Evolutionary conservation across 192 early-diverging fungal genomes (phyloP).

Genomic region (Bifiguratus adelaidae): DNA sequence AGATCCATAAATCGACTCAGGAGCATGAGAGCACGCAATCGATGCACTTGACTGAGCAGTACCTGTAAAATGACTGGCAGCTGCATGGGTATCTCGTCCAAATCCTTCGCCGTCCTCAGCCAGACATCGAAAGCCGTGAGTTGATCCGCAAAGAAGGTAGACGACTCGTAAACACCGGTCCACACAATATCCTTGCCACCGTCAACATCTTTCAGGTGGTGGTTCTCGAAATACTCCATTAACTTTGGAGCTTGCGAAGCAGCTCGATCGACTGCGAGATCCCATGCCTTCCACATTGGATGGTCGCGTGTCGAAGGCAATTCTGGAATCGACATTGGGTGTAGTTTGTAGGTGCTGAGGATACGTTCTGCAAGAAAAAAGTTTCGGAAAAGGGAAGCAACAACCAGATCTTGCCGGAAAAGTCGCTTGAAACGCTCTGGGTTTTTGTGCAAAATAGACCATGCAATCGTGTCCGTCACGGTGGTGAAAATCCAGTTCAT

Average conservation of each 20-base stretch:
- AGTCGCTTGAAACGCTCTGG: conserved; percentile 83
- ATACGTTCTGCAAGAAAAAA: conserved; percentile 92
- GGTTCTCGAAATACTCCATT: conserved; percentile 29
- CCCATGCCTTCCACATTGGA: conserved; percentile 94
- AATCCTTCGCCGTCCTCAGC: conserved; percentile 75
- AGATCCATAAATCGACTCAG: conserved; percentile 87
- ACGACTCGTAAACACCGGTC: conserved; percentile 71
- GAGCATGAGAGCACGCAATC: conserved; percentile 82
- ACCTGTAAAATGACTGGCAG: conserved; percentile 96
- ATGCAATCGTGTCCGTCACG: conserved; percentile 97
- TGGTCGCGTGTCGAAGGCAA: conserved; percentile 90
- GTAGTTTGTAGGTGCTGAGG: conserved; percentile 89
- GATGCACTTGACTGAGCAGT: conserved; percentile 87
- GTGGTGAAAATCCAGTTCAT: conserved; percentile 99
- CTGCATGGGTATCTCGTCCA: conserved; percentile 77
- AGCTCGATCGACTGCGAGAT: conserved; percentile 90
- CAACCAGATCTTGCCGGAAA: conserved; percentile 90
- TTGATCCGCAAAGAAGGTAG: conserved; percentile 93
- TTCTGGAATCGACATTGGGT: conserved; percentile 78
- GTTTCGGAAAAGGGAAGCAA: conserved; percentile 91
- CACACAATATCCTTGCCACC: too few species aligned
- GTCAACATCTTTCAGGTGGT: conserved; percentile 31
- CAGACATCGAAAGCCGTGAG: conserved; percentile 96
- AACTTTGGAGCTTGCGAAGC: conserved; percentile 82
- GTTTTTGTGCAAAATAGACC: conserved; percentile 70